Evolutionary conservation across 2,329 filamentous ascomycete genomes (phyloP), one percentile per base, ranked within the genome.

Genomic region (Diaporthe citriasiana): DNA sequence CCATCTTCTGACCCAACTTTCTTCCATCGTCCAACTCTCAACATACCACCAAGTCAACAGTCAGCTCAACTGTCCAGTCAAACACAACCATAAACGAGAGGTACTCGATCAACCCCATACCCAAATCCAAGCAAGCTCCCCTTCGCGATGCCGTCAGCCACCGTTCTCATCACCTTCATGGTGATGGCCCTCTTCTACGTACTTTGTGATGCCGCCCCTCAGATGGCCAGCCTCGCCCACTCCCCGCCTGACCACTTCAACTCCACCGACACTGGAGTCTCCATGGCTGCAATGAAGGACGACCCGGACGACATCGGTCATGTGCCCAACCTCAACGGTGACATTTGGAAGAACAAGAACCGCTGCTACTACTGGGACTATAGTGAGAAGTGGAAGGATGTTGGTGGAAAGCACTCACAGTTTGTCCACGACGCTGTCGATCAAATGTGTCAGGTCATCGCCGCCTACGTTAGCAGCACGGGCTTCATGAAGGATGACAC

Each of bases 111-210:
- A 7, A 59, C 35, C 15, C 13, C 22, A 6, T 17, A 35, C 6
- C 55, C 33, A 15, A 0, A 1, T 1, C 7, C 35, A 27, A 60
- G 13, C 55, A 42, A 47, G 12, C 59, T 19, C 17, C 25, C 22
- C 22, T 1, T 38, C 45, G n/a, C 51, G 22, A 51, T 66, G 63
- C 45, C 7, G 27, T 38, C 45, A 38, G 22, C 38, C 45, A 47
- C 42, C 22, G 4, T 38, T 17, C 13, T 51, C 13, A n/a, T 51
- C 45, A 38, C 30, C 60, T 66, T 50, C 9, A 19, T 66, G 60
- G 60, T 22, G 42, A 66, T 38, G 60, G 22, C 30, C 30, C 42
- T 66, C 22, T 38, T 66, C 45, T 51, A 25, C 45, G 30, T 45
- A 9, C 45, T 66, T 12, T 50, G 27, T 5, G 22, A 22, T 50